Evolutionary conservation across 306 rosid species (phyloP).

Genomic region (Lathyrus aphaca): DNA sequence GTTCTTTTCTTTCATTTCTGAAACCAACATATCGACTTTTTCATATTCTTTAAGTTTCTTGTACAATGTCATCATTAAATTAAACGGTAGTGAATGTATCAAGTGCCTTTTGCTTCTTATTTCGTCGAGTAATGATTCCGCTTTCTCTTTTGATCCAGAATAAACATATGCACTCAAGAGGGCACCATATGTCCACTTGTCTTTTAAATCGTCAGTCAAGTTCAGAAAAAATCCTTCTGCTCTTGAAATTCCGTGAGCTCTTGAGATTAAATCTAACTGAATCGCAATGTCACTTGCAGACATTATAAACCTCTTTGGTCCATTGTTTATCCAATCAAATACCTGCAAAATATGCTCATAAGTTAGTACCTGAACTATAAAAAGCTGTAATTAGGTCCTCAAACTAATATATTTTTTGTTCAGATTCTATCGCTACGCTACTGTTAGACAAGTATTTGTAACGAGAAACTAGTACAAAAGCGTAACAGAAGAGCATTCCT

Average conservation of each 20-base stretch:
- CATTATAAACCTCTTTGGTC: constrained; percentile 82
- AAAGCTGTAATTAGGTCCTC: too few relatives aligned
- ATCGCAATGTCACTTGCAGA: constrained; percentile 82
- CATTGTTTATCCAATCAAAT: constrained; percentile 86
- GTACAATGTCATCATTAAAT: constrained; percentile 97
- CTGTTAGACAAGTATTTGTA: too few relatives aligned
- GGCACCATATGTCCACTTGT: constrained; percentile 78
- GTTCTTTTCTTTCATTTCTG: constrained; percentile 74
- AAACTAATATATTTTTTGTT: too few relatives aligned
- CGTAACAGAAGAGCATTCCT: too few relatives aligned
- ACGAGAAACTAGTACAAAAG: too few relatives aligned
- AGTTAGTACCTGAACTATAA: background rate
- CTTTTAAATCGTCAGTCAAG: constrained; percentile 59
- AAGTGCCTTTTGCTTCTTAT: constrained; percentile 80
- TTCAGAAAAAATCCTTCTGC: constrained; percentile 80
- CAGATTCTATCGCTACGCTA: too few relatives aligned
- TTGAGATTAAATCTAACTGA: constrained; percentile 81
- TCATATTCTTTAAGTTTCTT: constrained; percentile 79
- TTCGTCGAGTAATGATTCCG: constrained; percentile 72
- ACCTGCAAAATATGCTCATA: constrained; percentile 53
- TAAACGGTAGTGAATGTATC: constrained; percentile 70
- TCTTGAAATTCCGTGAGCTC: constrained; percentile 71
- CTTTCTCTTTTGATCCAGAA: constrained; percentile 62
- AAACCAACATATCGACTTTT: constrained; percentile 69
- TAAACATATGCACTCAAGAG: constrained; percentile 81